Base-by-base conservation (phyloP, 441 rosid genomes). In the Geranium incanum region DNA sequence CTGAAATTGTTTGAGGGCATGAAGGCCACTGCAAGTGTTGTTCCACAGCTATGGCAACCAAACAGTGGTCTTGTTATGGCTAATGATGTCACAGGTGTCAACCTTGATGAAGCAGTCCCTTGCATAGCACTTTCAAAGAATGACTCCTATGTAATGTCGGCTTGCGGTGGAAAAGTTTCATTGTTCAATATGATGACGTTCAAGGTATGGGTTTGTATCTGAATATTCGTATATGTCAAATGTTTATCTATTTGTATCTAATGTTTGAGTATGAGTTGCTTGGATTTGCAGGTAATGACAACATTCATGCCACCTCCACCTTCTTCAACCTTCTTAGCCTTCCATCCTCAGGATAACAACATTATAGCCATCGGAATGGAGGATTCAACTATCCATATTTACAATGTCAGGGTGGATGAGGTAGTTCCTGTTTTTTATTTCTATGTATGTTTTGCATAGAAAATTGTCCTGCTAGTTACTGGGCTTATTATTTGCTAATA, bases 301-400 rank as follows among this genome's bases (percentile, higher is more conserved):
- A 90, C 94, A 48, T 92, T 92, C 85, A 89, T 89, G 95, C 70
- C 89, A 36, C 88, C 96, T 28, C 93, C 97, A 18, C 97, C 95
- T 2, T 86, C 94, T 62, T 86, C 99, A 67, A 87, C 99, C 71
- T 94, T 85, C 79, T 84, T 94, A 33, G 99, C 99, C 6, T 92
- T 94, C 78, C 92, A 91, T 78, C 97, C 97, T 62, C 91, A 79
- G 73, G 97, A 94, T 80, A 91, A 94, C 76, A 94, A 94, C 81
- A 83, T 91, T 71, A 85, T 90, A 69, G 99, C 99, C 71, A 87
- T 91, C 37, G 99, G 99, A 80, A 89, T 92, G 97, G 97, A 91
- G 79, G 97, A 92, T 84, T 90, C 99, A 45, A 82, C 91, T 11
- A 94, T 94, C 77, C 92, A 87, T 70, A 91, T 94, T 66, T 90